phyloP scores from a whole-genome alignment of 2,329 filamentous ascomycete genomes.

The Colletotrichum horii region DNA sequence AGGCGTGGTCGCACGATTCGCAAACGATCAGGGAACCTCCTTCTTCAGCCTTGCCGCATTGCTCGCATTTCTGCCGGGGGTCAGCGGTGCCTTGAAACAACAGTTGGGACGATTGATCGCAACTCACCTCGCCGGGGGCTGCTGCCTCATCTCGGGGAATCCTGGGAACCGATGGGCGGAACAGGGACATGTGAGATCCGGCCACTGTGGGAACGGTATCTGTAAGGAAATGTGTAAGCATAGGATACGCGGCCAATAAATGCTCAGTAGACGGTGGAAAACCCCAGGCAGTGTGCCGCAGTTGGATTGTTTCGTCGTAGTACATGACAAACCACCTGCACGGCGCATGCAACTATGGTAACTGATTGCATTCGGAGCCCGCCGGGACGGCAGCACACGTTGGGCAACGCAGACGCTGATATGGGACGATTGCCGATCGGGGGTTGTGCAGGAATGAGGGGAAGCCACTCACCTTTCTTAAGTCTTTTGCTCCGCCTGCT shows the following conservation, averaged over 20 bases:
- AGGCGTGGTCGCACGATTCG: conserved; percentile 90
- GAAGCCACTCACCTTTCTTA: conserved; percentile 66
- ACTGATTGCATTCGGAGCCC: not conserved
- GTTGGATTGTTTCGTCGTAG: conserved; percentile 21
- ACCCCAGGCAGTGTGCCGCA: not conserved
- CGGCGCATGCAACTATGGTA: not conserved
- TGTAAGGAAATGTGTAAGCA: conserved; percentile 36
- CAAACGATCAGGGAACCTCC: conserved; percentile 75
- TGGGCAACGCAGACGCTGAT: not conserved
- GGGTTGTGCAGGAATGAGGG: not conserved
- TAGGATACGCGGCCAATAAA: not conserved
- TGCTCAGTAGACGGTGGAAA: not conserved
- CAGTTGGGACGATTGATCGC: not conserved
- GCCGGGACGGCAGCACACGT: not conserved
- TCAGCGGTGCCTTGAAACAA: conserved; percentile 20
- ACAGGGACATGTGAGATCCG: conserved; percentile 95
- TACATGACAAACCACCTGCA: conserved; percentile 21
- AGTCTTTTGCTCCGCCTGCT: conserved; percentile 85
- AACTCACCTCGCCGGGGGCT: conserved; percentile 47
- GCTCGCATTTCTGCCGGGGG: conserved; percentile 74
- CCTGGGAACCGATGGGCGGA: conserved; percentile 79
- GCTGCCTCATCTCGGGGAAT: conserved; percentile 60
- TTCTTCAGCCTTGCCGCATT: conserved; percentile 82
- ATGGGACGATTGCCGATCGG: not conserved
- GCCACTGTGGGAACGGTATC: conserved; percentile 82